These are phyloP conservation scores for Aspergillus unguis DNA, from an alignment of 2,329 filamentous ascomycete genomes.

Conservation along the genomic window DNA sequence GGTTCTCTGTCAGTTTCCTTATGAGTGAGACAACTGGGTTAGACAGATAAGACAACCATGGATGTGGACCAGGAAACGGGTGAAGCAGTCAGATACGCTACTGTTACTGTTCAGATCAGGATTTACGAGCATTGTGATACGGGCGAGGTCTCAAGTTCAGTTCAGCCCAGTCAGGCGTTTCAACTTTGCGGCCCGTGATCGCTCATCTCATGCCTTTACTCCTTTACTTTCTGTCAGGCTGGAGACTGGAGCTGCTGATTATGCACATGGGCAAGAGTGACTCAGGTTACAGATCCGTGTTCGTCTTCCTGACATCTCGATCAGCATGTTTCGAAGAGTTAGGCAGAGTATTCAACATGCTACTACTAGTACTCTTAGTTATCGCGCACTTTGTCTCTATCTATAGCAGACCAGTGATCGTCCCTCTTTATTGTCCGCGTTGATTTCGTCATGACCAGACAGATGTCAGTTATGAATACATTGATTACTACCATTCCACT, in stretches of 20 bases:
- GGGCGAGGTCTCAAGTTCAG: constrained; percentile 1
- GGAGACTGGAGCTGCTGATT: constrained; percentile 9
- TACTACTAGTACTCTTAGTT: constrained; percentile 2
- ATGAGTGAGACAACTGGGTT: constrained; percentile 20
- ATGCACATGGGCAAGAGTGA: no score
- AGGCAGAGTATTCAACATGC: constrained; percentile 12
- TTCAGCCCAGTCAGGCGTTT: constrained; percentile 2
- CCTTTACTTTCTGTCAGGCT: constrained; percentile 13
- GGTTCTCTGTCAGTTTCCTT: constrained; percentile 17
- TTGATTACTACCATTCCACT: background rate
- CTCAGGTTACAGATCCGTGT: background rate
- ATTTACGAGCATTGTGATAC: constrained; percentile 12
- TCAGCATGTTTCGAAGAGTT: constrained; percentile 6
- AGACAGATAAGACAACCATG: constrained; percentile 12
- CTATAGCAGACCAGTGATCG: background rate
- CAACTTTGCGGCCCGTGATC: constrained; percentile 2
- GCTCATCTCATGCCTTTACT: constrained; percentile 7
- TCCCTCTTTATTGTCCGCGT: constrained; percentile 3
- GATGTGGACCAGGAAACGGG: constrained; percentile 14
- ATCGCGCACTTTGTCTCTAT: background rate
- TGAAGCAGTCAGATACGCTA: constrained; percentile 18
- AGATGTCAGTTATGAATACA: constrained; percentile 5
- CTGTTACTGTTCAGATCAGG: constrained; percentile 12
- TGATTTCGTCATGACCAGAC: constrained; percentile 7
- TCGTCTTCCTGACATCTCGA: background rate